A percentile compares a stretch with the other conserved stretches of the same genome.
Conservation (phyloP, 2,329 filamentous ascomycete species). For the Aspergillus sp. region DNA sequence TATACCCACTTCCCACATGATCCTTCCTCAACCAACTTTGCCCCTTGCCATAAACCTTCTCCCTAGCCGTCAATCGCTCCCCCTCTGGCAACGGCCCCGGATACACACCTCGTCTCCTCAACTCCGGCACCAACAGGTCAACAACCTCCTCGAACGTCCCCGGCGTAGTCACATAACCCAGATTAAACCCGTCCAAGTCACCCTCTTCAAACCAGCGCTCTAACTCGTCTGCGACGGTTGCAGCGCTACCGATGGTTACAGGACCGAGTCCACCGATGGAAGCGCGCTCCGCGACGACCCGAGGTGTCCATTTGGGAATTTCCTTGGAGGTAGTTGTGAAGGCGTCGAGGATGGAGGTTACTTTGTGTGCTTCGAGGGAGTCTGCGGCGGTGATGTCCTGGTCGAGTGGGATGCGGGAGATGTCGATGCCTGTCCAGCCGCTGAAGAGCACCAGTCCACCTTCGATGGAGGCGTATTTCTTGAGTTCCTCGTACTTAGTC, state of each 20-base stretch:
- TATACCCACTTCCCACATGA: slow-evolving; percentile 54
- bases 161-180: slow-evolving; percentile 46
- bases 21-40: slow-evolving; percentile 52
- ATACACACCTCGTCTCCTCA: slow-evolving; percentile 38
- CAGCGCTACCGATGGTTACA: slow-evolving; percentile 41
- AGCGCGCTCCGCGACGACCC: slow-evolving; percentile 41
- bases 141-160: slow-evolving; percentile 49
- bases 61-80: slow-evolving; percentile 43
- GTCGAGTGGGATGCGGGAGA: slow-evolving; percentile 52
- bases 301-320: slow-evolving; percentile 42
- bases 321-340: slow-evolving; percentile 46
- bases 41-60: slow-evolving; percentile 57
- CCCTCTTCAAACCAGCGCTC: slow-evolving; percentile 42
- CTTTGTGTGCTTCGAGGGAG: slow-evolving; percentile 47
- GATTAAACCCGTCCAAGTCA: slow-evolving; percentile 38
- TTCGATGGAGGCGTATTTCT: slow-evolving; percentile 48
- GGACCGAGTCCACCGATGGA: slow-evolving; percentile 46
- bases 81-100: slow-evolving; percentile 26
- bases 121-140: slow-evolving; percentile 44
- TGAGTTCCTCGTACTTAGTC: slow-evolving; percentile 46
- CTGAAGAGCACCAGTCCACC: slow-evolving; percentile 52
- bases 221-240: slow-evolving; percentile 43
- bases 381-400: slow-evolving; percentile 51
- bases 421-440: slow-evolving; percentile 56
- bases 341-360: slow-evolving; percentile 44